Evolutionary conservation across 1,139 yeast genomes (phyloP), one percentile per base, ranked within the genome.

Genomic region (Sugiyamaella novakii): DNA sequence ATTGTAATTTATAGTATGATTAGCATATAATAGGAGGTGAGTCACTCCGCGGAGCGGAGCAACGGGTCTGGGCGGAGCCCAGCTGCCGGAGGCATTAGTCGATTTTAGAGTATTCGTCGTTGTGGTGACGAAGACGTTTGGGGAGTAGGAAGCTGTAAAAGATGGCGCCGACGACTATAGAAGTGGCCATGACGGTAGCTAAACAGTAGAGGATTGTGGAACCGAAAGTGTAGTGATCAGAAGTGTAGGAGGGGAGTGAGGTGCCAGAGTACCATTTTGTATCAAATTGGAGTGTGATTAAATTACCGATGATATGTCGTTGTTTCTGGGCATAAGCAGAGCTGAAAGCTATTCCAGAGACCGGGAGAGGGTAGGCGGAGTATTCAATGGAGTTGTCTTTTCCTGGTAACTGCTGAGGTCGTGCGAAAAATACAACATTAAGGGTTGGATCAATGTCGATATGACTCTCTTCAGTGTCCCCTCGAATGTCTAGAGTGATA

Each of bases 391-490:
- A 11, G 10, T 24, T 33, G 8, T 22, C 25, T 22, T 22, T 8
- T 22, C 25, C 5, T 3, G 43, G 11, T 3, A 34, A 18, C 1
- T 21, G 34, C 4, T 10, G 33, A 5, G 28, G 38, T 25, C 57
- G 53, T 17, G 60, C 48, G 21, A 58, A 53, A 6, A 83, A 63
- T 11, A 84, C 59, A 15, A 84, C 72, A 60, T 83, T 84, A 65
- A 85, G 52, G 22, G 73, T 65, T 10, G 79, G 72, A 61, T 85
- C 92, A 45, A 85, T 69, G 59, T 85, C 89, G 52, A 85, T 68
- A 67, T 85, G 92, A 28, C 84, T 77, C 47, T 83, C 84, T 55
- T 80, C 81, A 39, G 84, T 75, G 50, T 77, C 78, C 2, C 92
- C 94, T 54, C 89, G 76, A 54, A 85, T 71, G 60, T 80, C 80